Percentiles rank a stretch among this genome's conserved stretches.
Evolutionary conservation across 768 basidiomycete species (phyloP).

Genomic region (Glaciozyma antarctica): DNA sequence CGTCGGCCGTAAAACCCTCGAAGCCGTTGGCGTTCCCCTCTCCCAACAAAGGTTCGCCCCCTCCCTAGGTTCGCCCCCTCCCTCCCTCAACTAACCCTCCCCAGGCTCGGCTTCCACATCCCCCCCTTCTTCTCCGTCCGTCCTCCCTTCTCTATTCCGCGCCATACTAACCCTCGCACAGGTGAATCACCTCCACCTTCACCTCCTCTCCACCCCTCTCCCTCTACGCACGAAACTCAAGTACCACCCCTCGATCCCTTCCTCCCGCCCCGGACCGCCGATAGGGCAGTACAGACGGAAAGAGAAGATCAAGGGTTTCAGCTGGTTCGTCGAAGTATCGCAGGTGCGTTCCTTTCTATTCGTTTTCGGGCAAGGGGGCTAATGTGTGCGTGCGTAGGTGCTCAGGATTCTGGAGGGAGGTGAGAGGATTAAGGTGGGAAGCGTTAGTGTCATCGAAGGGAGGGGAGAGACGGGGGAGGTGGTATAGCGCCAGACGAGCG

Average conservation of each 20-base stretch:
- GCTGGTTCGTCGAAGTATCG: slow-evolving; percentile 25
- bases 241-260: slow-evolving; percentile 16
- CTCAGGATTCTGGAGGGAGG: slow-evolving; percentile 15
- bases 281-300: background rate
- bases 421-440: slow-evolving; percentile 11
- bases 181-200: slow-evolving; percentile 32
- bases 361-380: background rate
- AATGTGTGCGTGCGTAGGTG: background rate
- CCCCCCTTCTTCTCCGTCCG: slow-evolving; percentile 30
- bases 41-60: background rate
- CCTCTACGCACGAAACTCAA: slow-evolving; percentile 23
- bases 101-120: slow-evolving; percentile 31
- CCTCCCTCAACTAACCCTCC: background rate
- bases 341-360: slow-evolving; percentile 9
- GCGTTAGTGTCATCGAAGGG: background rate
- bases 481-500: too few relatives aligned
- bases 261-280: background rate
- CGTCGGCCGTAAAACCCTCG: background rate
- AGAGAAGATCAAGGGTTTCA: slow-evolving; percentile 15
- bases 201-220: slow-evolving; percentile 28
- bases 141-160: background rate
- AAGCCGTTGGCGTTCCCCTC: background rate
- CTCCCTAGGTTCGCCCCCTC: too few relatives aligned
- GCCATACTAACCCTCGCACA: background rate
- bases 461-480: too few relatives aligned